Conservation (phyloP, 495 filamentous ascomycete genomes). For the Aspergillus ellipticus region DNA sequence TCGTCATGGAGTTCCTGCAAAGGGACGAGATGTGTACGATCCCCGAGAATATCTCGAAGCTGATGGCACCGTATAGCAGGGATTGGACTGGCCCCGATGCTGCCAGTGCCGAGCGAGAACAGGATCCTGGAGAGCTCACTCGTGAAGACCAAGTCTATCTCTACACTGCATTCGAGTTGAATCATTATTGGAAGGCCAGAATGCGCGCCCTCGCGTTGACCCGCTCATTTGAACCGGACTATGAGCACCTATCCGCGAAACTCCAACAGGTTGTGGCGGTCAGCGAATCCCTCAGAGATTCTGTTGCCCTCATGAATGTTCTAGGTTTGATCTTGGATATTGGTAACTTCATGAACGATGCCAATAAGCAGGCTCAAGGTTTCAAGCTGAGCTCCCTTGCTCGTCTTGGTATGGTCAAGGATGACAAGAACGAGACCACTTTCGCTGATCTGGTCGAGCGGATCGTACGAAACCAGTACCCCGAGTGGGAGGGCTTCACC, state of each 20-base stretch:
- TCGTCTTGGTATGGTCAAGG: conserved; percentile 94
- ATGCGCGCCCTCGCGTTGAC: conserved; percentile 89
- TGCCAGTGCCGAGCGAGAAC: conserved; percentile 71
- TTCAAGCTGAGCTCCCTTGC: conserved; percentile 98
- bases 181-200: conserved; percentile 98
- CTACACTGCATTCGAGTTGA: conserved; percentile 87
- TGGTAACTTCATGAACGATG: conserved; percentile 99
- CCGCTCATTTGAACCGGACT: conserved; percentile 79
- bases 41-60: conserved; percentile 83
- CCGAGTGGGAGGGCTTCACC: conserved; percentile 86
- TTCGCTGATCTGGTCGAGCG: conserved; percentile 97
- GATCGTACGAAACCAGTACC: conserved; percentile 92
- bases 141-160: conserved; percentile 94
- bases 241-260: conserved; percentile 82
- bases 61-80: conserved; percentile 89
- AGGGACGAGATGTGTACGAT: conserved; percentile 88
- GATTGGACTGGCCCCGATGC: conserved; percentile 95
- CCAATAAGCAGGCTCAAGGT: conserved; percentile 94
- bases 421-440: conserved; percentile 95
- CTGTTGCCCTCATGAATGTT: conserved; percentile 89
- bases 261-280: conserved; percentile 77
- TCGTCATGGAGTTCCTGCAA: conserved; percentile 97
- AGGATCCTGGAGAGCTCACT: conserved; percentile 84
- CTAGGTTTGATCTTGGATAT: conserved; percentile 95
- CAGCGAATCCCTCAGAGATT: conserved; percentile 85